Percentiles rank a stretch among this genome's conserved stretches.
These are phyloP conservation scores for Actinomortierella ambigua DNA, from an alignment of 371 early-diverging fungal genomes.

Conservation along the genomic window DNA sequence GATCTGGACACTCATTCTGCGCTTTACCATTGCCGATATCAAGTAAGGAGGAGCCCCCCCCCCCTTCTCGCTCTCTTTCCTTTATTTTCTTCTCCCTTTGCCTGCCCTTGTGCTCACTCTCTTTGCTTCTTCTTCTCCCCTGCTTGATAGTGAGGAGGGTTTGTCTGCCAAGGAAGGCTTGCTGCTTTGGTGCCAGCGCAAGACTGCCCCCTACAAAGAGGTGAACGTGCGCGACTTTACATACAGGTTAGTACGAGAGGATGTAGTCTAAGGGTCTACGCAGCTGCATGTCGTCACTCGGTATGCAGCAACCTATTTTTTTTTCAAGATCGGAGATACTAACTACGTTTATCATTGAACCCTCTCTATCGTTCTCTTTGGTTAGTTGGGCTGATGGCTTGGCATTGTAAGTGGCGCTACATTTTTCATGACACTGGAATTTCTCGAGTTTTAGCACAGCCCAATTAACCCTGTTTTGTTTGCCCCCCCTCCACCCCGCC, in stretches of 20 bases:
- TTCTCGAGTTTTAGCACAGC: background rate
- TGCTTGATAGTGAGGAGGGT: constrained; percentile 71
- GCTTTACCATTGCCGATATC: constrained; percentile 94
- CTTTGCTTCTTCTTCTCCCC: background rate
- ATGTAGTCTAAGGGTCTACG: background rate
- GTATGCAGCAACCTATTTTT: background rate
- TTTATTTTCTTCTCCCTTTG: too few species aligned
- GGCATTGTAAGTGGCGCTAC: constrained; percentile 73
- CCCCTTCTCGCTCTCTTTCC: background rate
- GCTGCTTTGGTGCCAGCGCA: constrained; percentile 96
- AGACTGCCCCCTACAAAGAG: constrained; percentile 86
- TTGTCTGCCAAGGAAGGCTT: constrained; percentile 91
- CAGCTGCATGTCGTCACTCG: background rate
- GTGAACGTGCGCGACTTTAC: constrained; percentile 89
- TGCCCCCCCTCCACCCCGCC: too few species aligned
- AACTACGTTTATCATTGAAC: constrained; percentile 20
- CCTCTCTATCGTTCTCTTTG: constrained; percentile 2
- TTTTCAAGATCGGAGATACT: constrained; percentile 43
- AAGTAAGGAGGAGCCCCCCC: constrained; percentile 50
- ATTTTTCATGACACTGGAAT: background rate
- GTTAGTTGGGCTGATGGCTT: constrained; percentile 93
- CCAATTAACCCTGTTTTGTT: too few species aligned
- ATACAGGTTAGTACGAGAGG: constrained; percentile 53
- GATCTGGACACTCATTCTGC: constrained; percentile 97
- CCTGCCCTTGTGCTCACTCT: too few species aligned